Evolutionary conservation across 352 stramenopile genomes (phyloP).

Genomic region (Elongisporangium anandrum): DNA sequence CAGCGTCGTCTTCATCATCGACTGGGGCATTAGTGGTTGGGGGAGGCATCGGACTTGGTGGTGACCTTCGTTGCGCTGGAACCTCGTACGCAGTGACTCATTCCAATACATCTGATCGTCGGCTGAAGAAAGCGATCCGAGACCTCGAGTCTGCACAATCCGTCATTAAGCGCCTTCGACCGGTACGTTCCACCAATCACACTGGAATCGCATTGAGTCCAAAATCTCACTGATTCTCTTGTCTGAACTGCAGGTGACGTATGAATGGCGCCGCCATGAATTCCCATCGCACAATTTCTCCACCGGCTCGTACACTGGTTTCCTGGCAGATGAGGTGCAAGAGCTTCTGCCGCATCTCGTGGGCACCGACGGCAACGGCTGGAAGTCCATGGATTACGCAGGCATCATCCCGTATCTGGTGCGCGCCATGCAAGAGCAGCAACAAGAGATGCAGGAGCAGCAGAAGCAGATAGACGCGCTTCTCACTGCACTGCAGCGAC

Average conservation of each 20-base stretch:
- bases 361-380: slow-evolving; percentile 35
- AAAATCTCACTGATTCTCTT: neutral
- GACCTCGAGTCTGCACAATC: slow-evolving; percentile 13
- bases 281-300: slow-evolving; percentile 39
- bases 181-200: slow-evolving; percentile 19
- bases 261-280: slow-evolving; percentile 38
- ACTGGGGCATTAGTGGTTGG: slow-evolving; percentile 35
- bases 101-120: slow-evolving; percentile 23
- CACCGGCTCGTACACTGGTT: slow-evolving; percentile 30
- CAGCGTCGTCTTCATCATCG: slow-evolving; percentile 6
- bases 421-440: slow-evolving; percentile 39
- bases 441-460: slow-evolving; percentile 20
- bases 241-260: slow-evolving; percentile 33
- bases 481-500: slow-evolving; percentile 1
- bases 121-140: slow-evolving; percentile 29
- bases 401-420: slow-evolving; percentile 55
- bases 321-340: slow-evolving; percentile 66
- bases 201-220: neutral
- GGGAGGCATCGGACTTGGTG: slow-evolving; percentile 29
- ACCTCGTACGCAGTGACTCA: slow-evolving; percentile 10
- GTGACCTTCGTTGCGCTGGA: slow-evolving; percentile 16
- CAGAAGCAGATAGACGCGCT: slow-evolving; percentile 17
- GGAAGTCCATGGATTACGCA: slow-evolving; percentile 53
- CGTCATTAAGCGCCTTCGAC: slow-evolving; percentile 28
- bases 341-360: slow-evolving; percentile 53